phyloP scores from a whole-genome alignment of 2,329 filamentous ascomycete species.

The Lecanicillium sp. region DNA sequence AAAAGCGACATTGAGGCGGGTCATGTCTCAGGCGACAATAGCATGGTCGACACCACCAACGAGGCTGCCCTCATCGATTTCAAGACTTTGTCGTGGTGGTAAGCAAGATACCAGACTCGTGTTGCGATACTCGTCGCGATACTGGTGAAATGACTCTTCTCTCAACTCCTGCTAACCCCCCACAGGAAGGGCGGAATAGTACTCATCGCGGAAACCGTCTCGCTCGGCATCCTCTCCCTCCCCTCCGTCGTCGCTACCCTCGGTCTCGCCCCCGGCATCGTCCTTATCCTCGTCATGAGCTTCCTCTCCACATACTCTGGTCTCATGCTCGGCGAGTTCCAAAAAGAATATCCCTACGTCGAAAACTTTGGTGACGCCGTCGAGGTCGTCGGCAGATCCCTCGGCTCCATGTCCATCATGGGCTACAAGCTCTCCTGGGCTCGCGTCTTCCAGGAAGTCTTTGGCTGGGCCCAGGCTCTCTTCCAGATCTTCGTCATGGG shows the following conservation, averaged over 20 bases:
- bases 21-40: neutral
- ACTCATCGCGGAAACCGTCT: slow-evolving; percentile 39
- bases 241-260: slow-evolving; percentile 68
- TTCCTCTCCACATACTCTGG: slow-evolving; percentile 62
- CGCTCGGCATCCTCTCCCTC: slow-evolving; percentile 59
- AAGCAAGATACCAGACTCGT: too few relatives aligned
- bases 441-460: slow-evolving; percentile 50
- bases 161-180: neutral
- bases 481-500: slow-evolving; percentile 65
- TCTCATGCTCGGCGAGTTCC: slow-evolving; percentile 57
- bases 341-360: slow-evolving; percentile 61
- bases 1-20: slow-evolving; percentile 5
- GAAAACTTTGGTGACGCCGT: slow-evolving; percentile 62
- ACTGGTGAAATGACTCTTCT: too few relatives aligned
- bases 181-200: slow-evolving; percentile 39
- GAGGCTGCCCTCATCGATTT: slow-evolving; percentile 26
- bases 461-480: slow-evolving; percentile 52
- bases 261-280: slow-evolving; percentile 66
- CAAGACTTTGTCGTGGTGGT: slow-evolving; percentile 34
- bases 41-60: slow-evolving; percentile 5
- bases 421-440: slow-evolving; percentile 41
- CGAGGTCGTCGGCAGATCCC: slow-evolving; percentile 43
- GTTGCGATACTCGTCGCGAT: too few relatives aligned
- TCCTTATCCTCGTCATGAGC: slow-evolving; percentile 61
- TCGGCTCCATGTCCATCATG: slow-evolving; percentile 46